Conservation (phyloP, 768 basidiomycete species). For the Cystobasidium tubakii region DNA sequence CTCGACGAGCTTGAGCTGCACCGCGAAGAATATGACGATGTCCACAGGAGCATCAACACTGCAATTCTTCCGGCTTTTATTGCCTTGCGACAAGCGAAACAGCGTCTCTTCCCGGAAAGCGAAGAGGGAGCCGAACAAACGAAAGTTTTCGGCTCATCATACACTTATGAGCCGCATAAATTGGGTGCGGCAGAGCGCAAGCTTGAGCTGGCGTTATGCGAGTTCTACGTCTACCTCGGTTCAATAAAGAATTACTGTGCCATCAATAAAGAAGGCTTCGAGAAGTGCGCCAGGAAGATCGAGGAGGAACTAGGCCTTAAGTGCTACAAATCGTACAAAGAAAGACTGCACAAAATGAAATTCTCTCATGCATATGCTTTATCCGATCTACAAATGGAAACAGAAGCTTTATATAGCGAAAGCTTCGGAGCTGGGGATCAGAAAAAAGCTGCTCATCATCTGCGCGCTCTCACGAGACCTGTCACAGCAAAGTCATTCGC, state of each 20-base stretch:
- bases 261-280: conserved; percentile 7
- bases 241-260: conserved; percentile 12
- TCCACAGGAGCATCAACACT: background rate
- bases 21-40: background rate
- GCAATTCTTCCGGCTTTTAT: background rate
- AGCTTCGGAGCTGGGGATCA: background rate
- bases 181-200: conserved; percentile 10
- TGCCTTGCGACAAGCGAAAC: background rate
- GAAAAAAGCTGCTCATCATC: background rate
- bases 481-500: background rate
- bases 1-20: background rate
- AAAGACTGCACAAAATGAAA: background rate
- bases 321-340: background rate
- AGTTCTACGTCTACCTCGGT: conserved; percentile 14
- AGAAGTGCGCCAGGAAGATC: background rate
- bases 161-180: conserved; percentile 9
- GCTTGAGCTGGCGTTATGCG: background rate
- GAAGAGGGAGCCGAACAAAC: background rate
- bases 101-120: background rate
- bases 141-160: background rate
- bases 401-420: background rate
- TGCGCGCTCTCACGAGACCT: background rate
- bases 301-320: background rate
- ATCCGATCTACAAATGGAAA: background rate
- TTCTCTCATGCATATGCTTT: background rate